phyloP scores from a whole-genome alignment of 2,329 filamentous ascomycete genomes.

The Apiospora marii region DNA sequence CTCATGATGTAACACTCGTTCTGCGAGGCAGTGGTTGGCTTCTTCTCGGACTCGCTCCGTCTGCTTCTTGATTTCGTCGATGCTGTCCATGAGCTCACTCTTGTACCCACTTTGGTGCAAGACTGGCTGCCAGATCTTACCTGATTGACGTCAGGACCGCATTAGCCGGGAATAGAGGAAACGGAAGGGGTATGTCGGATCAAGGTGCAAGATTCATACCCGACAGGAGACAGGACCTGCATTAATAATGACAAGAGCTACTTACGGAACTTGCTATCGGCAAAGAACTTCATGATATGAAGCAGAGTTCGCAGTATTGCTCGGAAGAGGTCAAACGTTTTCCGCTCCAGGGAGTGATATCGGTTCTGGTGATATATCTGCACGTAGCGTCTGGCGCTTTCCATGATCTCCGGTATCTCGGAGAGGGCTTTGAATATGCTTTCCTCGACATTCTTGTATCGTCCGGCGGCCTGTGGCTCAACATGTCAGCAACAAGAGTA shows the following conservation, averaged over 20 bases:
- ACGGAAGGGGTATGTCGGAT: too few species aligned
- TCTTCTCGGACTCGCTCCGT: slow-evolving; percentile 12
- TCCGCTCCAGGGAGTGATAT: neutral
- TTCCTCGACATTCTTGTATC: neutral
- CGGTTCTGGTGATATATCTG: neutral
- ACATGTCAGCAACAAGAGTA: neutral
- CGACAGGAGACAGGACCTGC: too few species aligned
- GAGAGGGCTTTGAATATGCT: neutral
- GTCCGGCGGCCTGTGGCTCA: neutral
- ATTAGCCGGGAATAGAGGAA: too few species aligned
- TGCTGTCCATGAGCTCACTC: slow-evolving; percentile 1
- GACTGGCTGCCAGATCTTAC: neutral
- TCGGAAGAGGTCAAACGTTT: slow-evolving; percentile 22
- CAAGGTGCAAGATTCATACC: too few species aligned
- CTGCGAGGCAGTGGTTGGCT: slow-evolving; percentile 6
- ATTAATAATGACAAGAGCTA: neutral
- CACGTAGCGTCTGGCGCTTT: neutral
- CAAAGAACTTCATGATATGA: slow-evolving; percentile 25
- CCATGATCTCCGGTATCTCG: neutral
- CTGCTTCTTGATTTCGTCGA: slow-evolving; percentile 6
- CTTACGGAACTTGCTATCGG: slow-evolving; percentile 21
- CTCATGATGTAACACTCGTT: neutral
- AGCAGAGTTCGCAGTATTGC: slow-evolving; percentile 15
- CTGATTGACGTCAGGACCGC: neutral
- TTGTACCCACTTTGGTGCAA: slow-evolving; percentile 15